Conservation (phyloP, 768 basidiomycete genomes). For the Russula ochroleuca region DNA sequence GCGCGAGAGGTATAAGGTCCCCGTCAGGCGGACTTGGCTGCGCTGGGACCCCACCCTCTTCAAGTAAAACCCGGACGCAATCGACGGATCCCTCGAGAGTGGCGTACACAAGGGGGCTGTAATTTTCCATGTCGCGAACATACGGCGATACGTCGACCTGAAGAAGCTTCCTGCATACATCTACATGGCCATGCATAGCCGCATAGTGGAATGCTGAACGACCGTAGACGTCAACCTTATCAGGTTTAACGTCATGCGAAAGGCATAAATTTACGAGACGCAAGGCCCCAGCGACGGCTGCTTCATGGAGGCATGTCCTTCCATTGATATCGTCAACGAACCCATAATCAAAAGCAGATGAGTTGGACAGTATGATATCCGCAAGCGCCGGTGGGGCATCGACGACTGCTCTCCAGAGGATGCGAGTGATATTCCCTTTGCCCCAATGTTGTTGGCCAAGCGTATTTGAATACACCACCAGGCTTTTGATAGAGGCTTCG, state of each 20-base stretch:
- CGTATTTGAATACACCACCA: conserved; percentile 64
- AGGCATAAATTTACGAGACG: conserved; percentile 81
- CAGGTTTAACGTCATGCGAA: conserved; percentile 60
- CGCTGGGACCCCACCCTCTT: conserved; percentile 60
- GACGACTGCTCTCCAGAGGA: conserved; percentile 89
- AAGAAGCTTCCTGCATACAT: conserved; percentile 71
- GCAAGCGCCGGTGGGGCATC: conserved; percentile 71
- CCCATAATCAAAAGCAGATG: conserved; percentile 76
- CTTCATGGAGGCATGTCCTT: conserved; percentile 89
- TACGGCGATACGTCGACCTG: conserved; percentile 61
- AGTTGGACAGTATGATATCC: conserved; percentile 66
- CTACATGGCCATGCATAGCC: conserved; percentile 83
- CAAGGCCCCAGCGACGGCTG: conserved; percentile 77
- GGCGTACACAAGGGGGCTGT: conserved; percentile 90
- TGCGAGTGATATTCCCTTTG: conserved; percentile 74
- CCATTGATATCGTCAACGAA: conserved; percentile 98
- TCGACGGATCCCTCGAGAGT: conserved; percentile 79
- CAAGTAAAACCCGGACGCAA: conserved; percentile 79
- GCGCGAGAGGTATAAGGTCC: conserved; percentile 80
- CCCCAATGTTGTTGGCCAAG: conserved; percentile 57
- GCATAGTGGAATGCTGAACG: conserved; percentile 94
- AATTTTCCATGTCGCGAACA: conserved; percentile 86
- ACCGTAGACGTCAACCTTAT: conserved; percentile 83
- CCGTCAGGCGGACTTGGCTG: conserved; percentile 54
- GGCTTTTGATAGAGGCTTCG: conserved; percentile 56